phyloP scores from a whole-genome alignment of 176 grass and related monocot genomes.

The Saccharum officinarum region DNA sequence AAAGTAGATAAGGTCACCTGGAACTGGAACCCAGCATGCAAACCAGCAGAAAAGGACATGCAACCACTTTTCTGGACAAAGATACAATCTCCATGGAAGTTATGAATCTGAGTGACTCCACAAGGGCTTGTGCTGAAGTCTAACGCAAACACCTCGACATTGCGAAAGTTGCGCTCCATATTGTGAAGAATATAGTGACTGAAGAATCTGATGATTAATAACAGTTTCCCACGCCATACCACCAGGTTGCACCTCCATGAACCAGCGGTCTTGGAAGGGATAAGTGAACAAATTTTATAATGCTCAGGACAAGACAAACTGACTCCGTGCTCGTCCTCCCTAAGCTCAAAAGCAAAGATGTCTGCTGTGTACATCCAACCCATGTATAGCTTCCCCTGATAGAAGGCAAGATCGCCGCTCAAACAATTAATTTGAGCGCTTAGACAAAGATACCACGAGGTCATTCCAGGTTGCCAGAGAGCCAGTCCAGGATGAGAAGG shows the following conservation, averaged over 20 bases:
- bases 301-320: not conserved
- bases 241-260: not conserved
- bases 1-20: no score
- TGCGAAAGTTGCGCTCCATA: fast-evolving
- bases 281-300: not conserved
- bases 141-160: no score
- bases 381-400: slow-evolving; percentile 16
- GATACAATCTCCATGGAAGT: no score
- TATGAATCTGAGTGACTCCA: no score
- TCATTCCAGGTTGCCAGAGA: slow-evolving; percentile 17
- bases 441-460: not conserved
- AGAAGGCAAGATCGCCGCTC: not conserved
- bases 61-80: no score
- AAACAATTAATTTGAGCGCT: not conserved
- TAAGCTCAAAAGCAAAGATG: not conserved
- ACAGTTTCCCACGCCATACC: slow-evolving; percentile 1
- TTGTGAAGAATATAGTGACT: no score
- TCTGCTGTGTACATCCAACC: not conserved
- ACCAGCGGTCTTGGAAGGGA: no score
- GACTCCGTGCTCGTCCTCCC: not conserved
- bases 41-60: no score
- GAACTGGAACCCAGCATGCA: no score
- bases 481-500: not conserved
- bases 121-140: no score
- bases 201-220: slow-evolving; percentile 9